Evolutionary conservation across 257 asterid genomes (phyloP), one percentile per base, ranked within the genome.

Genomic region (Nemophila menziesii): DNA sequence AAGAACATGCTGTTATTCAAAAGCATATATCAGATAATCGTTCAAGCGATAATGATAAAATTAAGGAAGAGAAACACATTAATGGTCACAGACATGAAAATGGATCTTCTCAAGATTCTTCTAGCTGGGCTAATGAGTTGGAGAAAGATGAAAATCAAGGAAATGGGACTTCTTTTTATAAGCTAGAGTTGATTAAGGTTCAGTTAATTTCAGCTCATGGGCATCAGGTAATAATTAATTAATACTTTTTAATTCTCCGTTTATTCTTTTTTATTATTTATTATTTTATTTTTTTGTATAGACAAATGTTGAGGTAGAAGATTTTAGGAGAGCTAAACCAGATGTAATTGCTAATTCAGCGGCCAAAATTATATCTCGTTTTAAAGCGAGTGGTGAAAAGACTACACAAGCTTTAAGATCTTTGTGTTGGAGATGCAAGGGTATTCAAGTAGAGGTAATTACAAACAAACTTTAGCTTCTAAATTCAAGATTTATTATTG

Each of bases 261-360:
- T 15, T 3, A 27, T 11, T 45, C 13, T 34, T 33, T 33, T 29
- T 3, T 7, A 13, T 29, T 29, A 1, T 29, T 13, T 29, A 13
- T 29, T 13, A 3, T 29, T 29, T 29, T 29, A 29, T 19, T 9
- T 41, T 18, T 20, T 46, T 74, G 54, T 23, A 33, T 87, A 90
- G 96, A 72, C 48, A 53, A 38, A 56, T 51, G 96, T 90, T 45
- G 96, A 76, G 41, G 46, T 78, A 46, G 96, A 85, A 44, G 92
- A 90, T 66, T 90, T 74, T 56, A 68, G 70, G 72, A 90, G 80
- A 60, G 94, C 96, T 49, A 72, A 61, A 47, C 86, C 99, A 10
- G 99, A 90, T 77, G 92, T 93, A 43, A 85, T 85, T 56, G 92
- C 93, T 58, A 96, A 90, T 69, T 85, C 96, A 45, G 89, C 93